Base-by-base conservation (phyloP, 306 rosid genomes). In the Medicago truncatula region DNA sequence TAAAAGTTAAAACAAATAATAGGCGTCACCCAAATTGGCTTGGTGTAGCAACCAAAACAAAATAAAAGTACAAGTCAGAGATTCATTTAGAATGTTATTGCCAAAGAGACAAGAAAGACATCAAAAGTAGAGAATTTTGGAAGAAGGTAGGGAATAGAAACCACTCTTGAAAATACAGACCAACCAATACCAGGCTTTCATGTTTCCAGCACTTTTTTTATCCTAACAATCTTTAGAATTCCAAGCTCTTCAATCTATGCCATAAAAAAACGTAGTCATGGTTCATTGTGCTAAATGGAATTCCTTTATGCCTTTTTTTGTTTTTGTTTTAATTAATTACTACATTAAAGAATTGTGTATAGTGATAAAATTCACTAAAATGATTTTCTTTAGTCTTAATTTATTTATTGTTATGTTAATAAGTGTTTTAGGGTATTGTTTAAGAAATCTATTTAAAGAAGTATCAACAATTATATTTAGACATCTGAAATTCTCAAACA, bases 191-290 rank as follows among this genome's bases (percentile, higher is more conserved):
- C 60, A 69, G 75, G 78, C 84, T 88, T 79, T 90, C 82, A 67
- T 74, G 87, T 81, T 76, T 71, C 44, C 78, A 71, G 31, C 60
- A 83, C 78, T 79, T 76, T 79, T 81, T 90, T 90, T 86, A 80
- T 71, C 79, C 68, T 56, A 74, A 34, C 67, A 52, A 49, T 79
- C 96, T 88, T 88, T 90, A 86, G 88, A 88, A 86, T 85, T 88
- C 90, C 92, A 85, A 76, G 92, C 88, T 83, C 92, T 83, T 65
- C 69, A 62, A 80, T 85, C 91, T 80, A 87, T 78, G 86, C 88
- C 83, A 68, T 76, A 25, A 63, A 77, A 78, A 84, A 43, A 43
- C 49, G 49, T 43, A 43, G 49, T 43, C 49, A 43, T 43, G 47
- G 49, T 43, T 43, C 49, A 43, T 43, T 43, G 49, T 43, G 49